A percentile compares a stretch with the other conserved stretches of the same genome.
Conservation (phyloP, 1,284 basidiomycete species). For the Apiotrichum akiyoshidainum region DNA sequence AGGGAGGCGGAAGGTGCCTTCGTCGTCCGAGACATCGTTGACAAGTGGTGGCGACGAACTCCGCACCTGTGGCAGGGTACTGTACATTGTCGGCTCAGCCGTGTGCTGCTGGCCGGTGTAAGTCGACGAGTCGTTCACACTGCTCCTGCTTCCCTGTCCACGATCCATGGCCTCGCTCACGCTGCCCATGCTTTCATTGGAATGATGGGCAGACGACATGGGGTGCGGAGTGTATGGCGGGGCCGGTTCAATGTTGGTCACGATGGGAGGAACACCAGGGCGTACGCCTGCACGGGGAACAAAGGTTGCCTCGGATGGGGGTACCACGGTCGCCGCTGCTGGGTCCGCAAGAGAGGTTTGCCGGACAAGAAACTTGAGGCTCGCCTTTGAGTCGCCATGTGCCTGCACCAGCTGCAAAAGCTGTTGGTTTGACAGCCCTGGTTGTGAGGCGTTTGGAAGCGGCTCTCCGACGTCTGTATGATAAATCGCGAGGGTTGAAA, state of each 20-base stretch:
- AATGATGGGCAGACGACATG: constrained; percentile 33
- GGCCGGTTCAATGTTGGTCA: constrained; percentile 24
- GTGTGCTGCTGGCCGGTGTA: not conserved
- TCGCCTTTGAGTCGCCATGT: constrained; percentile 68
- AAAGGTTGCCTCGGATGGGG: constrained; percentile 21
- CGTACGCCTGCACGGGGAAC: constrained; percentile 5
- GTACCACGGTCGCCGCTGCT: constrained; percentile 38
- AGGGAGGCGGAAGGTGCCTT: constrained; percentile 7
- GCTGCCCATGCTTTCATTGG: constrained; percentile 43
- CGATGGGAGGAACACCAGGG: constrained; percentile 31
- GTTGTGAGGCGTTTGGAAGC: constrained; percentile 67
- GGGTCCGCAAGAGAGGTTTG: constrained; percentile 39
- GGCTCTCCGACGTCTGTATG: constrained; percentile 72
- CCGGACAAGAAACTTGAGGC: constrained; percentile 71
- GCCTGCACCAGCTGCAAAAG: constrained; percentile 69
- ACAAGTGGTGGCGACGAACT: not conserved
- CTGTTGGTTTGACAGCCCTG: constrained; percentile 64
- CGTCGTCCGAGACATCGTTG: constrained; percentile 2
- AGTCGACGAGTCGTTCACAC: constrained; percentile 1
- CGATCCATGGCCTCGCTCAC: constrained; percentile 36
- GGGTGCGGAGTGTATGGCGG: constrained; percentile 10
- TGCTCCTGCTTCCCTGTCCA: constrained; percentile 7
- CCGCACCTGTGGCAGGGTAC: too few species aligned
- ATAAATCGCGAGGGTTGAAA: constrained; percentile 71
- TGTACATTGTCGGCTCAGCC: not conserved